A percentile compares a stretch with the other conserved stretches of the same genome.
Evolutionary conservation across 1,284 basidiomycete genomes (phyloP).

Genomic region (Xerocomus minutiporus): DNA sequence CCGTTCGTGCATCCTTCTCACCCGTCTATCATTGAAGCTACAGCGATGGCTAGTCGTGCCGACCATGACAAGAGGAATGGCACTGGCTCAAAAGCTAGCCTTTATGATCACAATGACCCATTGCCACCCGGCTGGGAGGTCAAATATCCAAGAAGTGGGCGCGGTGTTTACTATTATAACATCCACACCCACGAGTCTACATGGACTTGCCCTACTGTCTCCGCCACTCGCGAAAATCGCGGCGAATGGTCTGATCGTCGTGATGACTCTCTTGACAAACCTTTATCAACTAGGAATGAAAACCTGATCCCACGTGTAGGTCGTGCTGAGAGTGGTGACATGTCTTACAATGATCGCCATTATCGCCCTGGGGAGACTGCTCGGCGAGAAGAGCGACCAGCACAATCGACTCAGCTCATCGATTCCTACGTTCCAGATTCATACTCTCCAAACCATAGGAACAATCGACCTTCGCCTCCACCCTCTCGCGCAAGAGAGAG

Average conservation of each 20-base stretch:
- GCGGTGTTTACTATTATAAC: slow-evolving; percentile 58
- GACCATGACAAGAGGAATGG: slow-evolving; percentile 34
- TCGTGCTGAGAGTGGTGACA: slow-evolving; percentile 27
- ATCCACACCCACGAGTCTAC: slow-evolving; percentile 52
- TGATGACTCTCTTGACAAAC: slow-evolving; percentile 27
- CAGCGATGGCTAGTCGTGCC: slow-evolving; percentile 50
- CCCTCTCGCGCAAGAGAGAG: slow-evolving; percentile 24
- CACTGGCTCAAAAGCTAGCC: slow-evolving; percentile 27
- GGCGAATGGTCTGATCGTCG: slow-evolving; percentile 23
- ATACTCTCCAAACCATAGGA: slow-evolving; percentile 25
- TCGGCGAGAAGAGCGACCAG: slow-evolving; percentile 28
- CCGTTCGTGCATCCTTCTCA: slow-evolving; percentile 54
- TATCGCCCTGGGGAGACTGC: slow-evolving; percentile 49
- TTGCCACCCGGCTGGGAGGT: slow-evolving; percentile 62
- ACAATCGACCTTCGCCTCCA: slow-evolving; percentile 18
- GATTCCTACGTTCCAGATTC: slow-evolving; percentile 33
- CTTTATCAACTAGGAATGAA: slow-evolving; percentile 25
- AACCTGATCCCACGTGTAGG: slow-evolving; percentile 25
- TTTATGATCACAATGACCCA: slow-evolving; percentile 34
- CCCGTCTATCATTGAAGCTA: slow-evolving; percentile 52
- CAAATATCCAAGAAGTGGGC: slow-evolving; percentile 45
- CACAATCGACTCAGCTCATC: slow-evolving; percentile 23
- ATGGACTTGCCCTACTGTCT: slow-evolving; percentile 51
- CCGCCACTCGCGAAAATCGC: slow-evolving; percentile 22
- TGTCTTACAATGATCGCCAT: slow-evolving; percentile 55